These are phyloP conservation scores for Backusella macrospora DNA, from an alignment of 192 early-diverging fungal genomes.

Conservation along the genomic window DNA sequence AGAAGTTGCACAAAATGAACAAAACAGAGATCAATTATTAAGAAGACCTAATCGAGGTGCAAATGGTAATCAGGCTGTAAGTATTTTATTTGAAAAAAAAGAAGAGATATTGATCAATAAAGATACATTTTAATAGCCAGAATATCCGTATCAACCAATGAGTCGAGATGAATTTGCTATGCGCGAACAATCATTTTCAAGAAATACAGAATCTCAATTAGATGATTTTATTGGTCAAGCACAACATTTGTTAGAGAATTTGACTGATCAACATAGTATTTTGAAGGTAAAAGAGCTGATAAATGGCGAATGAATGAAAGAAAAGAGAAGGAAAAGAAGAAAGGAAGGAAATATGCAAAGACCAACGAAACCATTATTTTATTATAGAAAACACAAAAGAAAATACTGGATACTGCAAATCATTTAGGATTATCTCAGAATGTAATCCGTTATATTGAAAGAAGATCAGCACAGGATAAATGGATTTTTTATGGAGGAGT, in stretches of 20 bases:
- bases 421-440: slow-evolving; percentile 61
- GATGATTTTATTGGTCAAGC: slow-evolving; percentile 61
- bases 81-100: background rate
- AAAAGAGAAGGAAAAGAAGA: background rate
- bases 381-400: slow-evolving; percentile 56
- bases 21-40: slow-evolving; percentile 51
- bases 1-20: slow-evolving; percentile 40
- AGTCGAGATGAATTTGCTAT: slow-evolving; percentile 42
- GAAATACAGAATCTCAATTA: slow-evolving; percentile 49
- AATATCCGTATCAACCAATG: slow-evolving; percentile 50
- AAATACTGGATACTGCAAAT: slow-evolving; percentile 58
- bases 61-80: background rate
- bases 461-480: slow-evolving; percentile 57
- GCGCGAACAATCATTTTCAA: slow-evolving; percentile 50
- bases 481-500: slow-evolving; percentile 64
- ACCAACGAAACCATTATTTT: background rate
- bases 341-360: background rate
- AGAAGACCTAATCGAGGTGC: slow-evolving; percentile 39
- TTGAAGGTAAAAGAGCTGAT: slow-evolving; percentile 47
- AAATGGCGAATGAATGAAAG: too few relatives aligned
- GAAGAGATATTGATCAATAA: background rate
- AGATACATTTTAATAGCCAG: slow-evolving; percentile 32
- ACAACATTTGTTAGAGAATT: slow-evolving; percentile 49
- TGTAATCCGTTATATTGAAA: slow-evolving; percentile 61
- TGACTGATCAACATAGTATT: slow-evolving; percentile 58